Evolutionary conservation across 495 filamentous ascomycete genomes (phyloP).

Genomic region (Aspergillus indologenus): DNA sequence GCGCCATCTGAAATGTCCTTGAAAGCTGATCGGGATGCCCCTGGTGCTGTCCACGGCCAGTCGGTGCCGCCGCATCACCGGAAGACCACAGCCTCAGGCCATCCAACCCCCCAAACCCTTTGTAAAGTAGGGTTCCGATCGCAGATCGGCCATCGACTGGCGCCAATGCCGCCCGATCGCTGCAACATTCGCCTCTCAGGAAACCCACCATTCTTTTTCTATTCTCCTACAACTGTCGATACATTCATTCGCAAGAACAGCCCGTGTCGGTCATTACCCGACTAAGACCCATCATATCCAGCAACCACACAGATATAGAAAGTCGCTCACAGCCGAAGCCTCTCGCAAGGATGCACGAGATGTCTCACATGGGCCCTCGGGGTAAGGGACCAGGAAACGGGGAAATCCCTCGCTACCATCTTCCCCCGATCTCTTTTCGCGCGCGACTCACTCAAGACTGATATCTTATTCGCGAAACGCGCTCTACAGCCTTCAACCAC

Average conservation of each 20-base stretch:
- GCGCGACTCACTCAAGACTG: neutral
- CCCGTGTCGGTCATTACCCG: neutral
- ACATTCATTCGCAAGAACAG: neutral
- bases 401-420: conserved; percentile 11
- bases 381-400: conserved; percentile 25
- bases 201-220: neutral
- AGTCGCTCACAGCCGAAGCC: conserved; percentile 24
- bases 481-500: conserved; percentile 79
- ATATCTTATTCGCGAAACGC: neutral
- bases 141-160: neutral
- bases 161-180: neutral
- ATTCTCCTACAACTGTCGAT: neutral
- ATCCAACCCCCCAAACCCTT: neutral
- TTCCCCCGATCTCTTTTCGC: too few relatives aligned
- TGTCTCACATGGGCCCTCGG: conserved; percentile 59
- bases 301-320: neutral
- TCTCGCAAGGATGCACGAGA: conserved; percentile 64
- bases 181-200: neutral
- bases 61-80: neutral
- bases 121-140: neutral
- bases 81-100: neutral
- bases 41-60: neutral
- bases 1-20: too few relatives aligned
- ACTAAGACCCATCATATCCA: neutral
- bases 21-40: too few relatives aligned